Evolutionary conservation across 805 yeast genomes (phyloP).

Genomic region (Yamadazyma scolyti): DNA sequence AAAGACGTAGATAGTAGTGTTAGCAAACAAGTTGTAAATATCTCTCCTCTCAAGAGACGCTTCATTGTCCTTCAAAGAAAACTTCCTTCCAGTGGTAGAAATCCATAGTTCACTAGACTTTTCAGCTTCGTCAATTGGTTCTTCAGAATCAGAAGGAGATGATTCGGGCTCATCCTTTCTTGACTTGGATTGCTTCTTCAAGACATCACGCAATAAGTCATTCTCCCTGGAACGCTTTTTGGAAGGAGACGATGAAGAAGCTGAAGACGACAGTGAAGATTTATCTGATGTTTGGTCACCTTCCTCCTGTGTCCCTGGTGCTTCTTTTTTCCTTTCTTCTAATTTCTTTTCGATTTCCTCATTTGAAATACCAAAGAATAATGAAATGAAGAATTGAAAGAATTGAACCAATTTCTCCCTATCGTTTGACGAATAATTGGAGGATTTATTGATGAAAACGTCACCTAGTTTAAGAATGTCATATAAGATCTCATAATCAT

Average conservation of each 20-base stretch:
- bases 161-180: constrained; percentile 33
- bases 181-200: constrained; percentile 46
- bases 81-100: constrained; percentile 30
- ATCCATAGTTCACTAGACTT: constrained; percentile 43
- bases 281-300: constrained; percentile 13
- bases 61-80: constrained; percentile 22
- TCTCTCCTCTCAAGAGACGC: constrained; percentile 38
- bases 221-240: constrained; percentile 52
- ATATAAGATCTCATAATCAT: constrained; percentile 63
- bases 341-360: constrained; percentile 43
- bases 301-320: constrained; percentile 3
- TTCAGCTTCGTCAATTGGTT: constrained; percentile 26
- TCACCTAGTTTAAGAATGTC: constrained; percentile 71
- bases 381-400: constrained; percentile 62
- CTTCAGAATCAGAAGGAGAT: constrained; percentile 28
- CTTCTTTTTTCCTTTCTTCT: constrained; percentile 5
- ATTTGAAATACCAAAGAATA: constrained; percentile 64
- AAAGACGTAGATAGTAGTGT: constrained; percentile 84
- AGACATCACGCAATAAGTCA: constrained; percentile 58
- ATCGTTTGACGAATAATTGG: constrained; percentile 76
- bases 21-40: constrained; percentile 76
- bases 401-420: constrained; percentile 73
- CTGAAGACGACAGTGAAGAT: constrained; percentile 2
- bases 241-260: constrained; percentile 16
- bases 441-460: constrained; percentile 62